Evolutionary conservation across 73 alveolate genomes (phyloP).

Genomic region (Paramecium biaurelia): DNA sequence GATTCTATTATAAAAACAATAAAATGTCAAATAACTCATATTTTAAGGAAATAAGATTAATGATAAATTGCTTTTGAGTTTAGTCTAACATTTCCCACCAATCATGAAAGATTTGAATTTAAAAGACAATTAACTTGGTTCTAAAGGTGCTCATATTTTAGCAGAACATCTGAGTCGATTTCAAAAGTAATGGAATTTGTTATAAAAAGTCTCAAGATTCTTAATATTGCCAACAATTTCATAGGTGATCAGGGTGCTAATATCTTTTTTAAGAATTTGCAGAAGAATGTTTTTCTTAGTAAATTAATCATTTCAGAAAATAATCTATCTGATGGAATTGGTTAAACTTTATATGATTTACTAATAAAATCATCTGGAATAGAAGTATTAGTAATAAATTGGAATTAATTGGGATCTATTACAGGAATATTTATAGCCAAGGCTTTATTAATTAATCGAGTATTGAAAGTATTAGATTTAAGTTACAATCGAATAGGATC

Average conservation of each 20-base stretch:
- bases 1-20: neutral
- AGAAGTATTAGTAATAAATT: neutral
- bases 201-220: neutral
- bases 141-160: neutral
- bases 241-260: conserved; percentile 23
- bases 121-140: neutral
- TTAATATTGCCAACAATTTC: conserved; percentile 2
- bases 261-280: neutral
- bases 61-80: neutral
- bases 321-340: neutral
- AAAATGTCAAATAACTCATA: neutral
- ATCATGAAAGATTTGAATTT: conserved; percentile 3
- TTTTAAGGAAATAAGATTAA: neutral
- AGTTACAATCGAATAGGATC: conserved; percentile 41
- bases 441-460: neutral
- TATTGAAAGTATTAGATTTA: conserved; percentile 17
- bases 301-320: neutral
- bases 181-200: neutral
- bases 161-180: neutral
- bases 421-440: conserved; percentile 9
- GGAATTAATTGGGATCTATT: neutral
- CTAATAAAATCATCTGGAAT: neutral
- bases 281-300: neutral
- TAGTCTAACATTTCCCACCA: neutral
- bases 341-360: neutral